Evolutionary conservation across 805 yeast species (phyloP).

Genomic region (Yamadazyma paraphyllophila): DNA sequence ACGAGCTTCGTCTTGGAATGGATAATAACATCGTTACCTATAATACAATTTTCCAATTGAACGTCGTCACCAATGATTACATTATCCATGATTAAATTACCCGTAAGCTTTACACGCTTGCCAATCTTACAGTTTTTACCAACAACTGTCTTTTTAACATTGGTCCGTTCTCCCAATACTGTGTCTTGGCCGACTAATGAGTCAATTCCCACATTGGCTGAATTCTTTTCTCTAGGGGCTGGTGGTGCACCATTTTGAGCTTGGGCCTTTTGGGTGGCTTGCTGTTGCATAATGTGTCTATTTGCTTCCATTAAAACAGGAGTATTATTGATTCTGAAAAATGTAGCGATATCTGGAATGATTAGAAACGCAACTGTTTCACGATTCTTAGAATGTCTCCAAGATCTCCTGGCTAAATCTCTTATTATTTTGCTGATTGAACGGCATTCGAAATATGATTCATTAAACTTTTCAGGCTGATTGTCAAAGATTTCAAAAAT

Average conservation of each 20-base stretch:
- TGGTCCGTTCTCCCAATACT: constrained; percentile 75
- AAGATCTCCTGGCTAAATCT: constrained; percentile 86
- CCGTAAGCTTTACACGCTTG: constrained; percentile 81
- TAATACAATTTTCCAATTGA: constrained; percentile 78
- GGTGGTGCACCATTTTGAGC: constrained; percentile 10
- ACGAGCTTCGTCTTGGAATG: constrained; percentile 64
- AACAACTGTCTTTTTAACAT: constrained; percentile 80
- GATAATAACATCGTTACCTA: constrained; percentile 69
- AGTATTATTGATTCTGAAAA: constrained; percentile 75
- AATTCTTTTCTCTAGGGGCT: constrained; percentile 43
- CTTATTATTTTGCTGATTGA: constrained; percentile 70
- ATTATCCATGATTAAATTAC: constrained; percentile 73
- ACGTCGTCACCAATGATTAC: constrained; percentile 78
- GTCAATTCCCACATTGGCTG: constrained; percentile 85
- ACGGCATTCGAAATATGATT: constrained; percentile 40
- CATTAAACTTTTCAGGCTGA: constrained; percentile 32
- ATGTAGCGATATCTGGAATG: constrained; percentile 66
- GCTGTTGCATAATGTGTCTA: constrained; percentile 65
- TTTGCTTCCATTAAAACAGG: constrained; percentile 89
- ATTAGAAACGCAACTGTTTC: constrained; percentile 69
- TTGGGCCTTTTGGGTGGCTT: constrained; percentile 37
- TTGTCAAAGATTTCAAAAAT: constrained; percentile 50
- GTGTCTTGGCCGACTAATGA: constrained; percentile 71
- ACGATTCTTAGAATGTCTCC: constrained; percentile 66
- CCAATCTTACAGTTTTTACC: constrained; percentile 79